Percentiles rank a stretch among this genome's conserved stretches.
These are phyloP conservation scores for Thraustochytrium striatum DNA, from an alignment of 352 stramenopile species.

Conservation along the genomic window DNA sequence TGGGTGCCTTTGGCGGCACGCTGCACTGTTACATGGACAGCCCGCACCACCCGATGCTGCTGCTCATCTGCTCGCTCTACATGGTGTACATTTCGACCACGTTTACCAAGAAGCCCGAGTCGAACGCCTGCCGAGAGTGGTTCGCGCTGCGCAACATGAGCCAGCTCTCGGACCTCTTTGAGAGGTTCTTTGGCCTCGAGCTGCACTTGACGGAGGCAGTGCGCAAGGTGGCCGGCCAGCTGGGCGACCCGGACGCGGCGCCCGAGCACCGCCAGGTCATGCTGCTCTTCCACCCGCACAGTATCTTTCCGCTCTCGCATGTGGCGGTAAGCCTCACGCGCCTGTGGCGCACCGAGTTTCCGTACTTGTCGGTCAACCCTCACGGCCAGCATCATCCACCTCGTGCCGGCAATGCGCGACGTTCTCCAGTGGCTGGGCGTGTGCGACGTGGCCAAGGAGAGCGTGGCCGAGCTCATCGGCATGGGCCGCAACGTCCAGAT, in stretches of 20 bases:
- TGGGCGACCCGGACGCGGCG: constrained; percentile 29
- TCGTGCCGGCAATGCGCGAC: constrained; percentile 44
- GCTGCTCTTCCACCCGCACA: constrained; percentile 45
- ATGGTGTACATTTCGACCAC: constrained; percentile 47
- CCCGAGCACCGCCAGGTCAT: constrained; percentile 31
- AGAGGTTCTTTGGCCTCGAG: constrained; percentile 26
- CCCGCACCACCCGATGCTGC: constrained; percentile 22
- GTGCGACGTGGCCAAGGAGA: constrained; percentile 21
- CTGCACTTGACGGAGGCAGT: constrained; percentile 39
- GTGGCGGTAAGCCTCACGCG: background rate
- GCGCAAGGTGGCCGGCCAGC: background rate
- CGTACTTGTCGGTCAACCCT: constrained; percentile 15
- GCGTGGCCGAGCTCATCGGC: constrained; percentile 16
- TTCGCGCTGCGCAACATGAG: background rate
- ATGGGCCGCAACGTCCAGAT: constrained; percentile 40
- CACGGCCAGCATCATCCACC: constrained; percentile 41
- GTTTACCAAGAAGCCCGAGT: constrained; percentile 39
- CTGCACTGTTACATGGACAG: background rate
- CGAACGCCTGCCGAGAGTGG: constrained; percentile 36
- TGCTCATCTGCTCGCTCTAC: constrained; percentile 28
- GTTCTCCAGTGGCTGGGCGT: constrained; percentile 35
- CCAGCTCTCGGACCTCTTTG: background rate
- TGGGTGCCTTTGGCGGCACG: constrained; percentile 5
- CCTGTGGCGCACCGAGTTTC: constrained; percentile 5
- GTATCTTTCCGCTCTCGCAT: constrained; percentile 44